phyloP scores from a whole-genome alignment of 2,329 filamentous ascomycete species.

The Podosphaera aphanis region DNA sequence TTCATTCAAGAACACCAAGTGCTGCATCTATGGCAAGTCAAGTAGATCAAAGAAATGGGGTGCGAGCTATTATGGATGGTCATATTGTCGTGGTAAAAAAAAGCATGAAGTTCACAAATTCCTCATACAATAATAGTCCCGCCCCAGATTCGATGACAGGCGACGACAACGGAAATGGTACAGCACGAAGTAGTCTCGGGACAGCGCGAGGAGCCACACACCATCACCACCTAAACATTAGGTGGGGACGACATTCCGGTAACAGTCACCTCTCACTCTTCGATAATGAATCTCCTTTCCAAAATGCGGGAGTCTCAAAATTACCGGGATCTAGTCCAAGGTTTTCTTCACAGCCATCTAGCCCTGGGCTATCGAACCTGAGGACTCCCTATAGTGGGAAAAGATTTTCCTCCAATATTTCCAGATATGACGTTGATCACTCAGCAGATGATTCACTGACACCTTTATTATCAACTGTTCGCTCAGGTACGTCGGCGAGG shows the following conservation, averaged over 20 bases:
- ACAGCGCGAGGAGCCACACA: conserved; percentile 42
- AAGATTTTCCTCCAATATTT: conserved; percentile 37
- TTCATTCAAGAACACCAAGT: conserved; percentile 86
- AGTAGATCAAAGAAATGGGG: conserved; percentile 27
- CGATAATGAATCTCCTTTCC: conserved; percentile 58
- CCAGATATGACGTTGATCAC: conserved; percentile 59
- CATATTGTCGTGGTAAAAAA: conserved; percentile 48
- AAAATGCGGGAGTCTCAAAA: conserved; percentile 40
- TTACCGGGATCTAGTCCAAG: conserved; percentile 32
- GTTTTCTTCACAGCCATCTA: conserved; percentile 42
- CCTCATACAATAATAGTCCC: conserved; percentile 39
- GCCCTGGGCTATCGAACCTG: conserved; percentile 34
- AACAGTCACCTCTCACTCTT: conserved; percentile 49
- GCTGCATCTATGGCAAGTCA: conserved; percentile 64
- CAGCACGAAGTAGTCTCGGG: conserved; percentile 34
- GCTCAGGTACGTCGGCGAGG: conserved; percentile 34
- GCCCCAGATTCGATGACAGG: conserved; percentile 26
- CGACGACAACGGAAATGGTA: conserved; percentile 44
- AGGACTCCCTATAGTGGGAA: conserved; percentile 22
- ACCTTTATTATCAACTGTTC: conserved; percentile 44
- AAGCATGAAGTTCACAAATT: conserved; percentile 89
- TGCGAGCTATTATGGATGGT: conserved; percentile 40
- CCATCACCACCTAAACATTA: conserved; percentile 58
- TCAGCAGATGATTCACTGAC: conserved; percentile 73
- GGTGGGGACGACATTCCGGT: conserved; percentile 47